Evolutionary conservation across 805 yeast species (phyloP), one percentile per base, ranked within the genome.

Genomic region (Hanseniaspora valbyensis): DNA sequence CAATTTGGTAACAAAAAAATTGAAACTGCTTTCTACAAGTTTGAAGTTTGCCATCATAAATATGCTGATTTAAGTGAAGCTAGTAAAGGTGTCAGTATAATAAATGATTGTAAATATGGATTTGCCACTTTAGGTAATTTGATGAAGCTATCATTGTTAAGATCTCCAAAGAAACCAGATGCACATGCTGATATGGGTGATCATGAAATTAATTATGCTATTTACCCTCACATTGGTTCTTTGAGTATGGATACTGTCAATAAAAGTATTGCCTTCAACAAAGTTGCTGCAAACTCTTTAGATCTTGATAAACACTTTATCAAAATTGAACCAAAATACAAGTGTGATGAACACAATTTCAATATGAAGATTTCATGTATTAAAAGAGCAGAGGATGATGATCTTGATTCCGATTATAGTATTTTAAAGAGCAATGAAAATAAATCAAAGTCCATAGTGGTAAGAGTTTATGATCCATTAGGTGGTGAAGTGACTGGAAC

Each of bases 151-250:
- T 85, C 95, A 1, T 69, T 92, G 54, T 68, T 90, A 59, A 79
- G 98, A 61, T 78, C 96, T 13, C 88, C 98, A 28, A 90, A 92
- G 66, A 84, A 87, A 19, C 98, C 98, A 0, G 98, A 90, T 72
- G 89, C 81, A 8, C 73, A 78, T 61, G 96, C 97, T 8, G 98
- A 90, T 64, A 87, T 92, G 84, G 97, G 96, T 2, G 54, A 59
- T 7, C 98, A 90, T 65, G 70, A 69, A 52, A 83, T 92, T 68
- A 78, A 78, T 54, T 92, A 89, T 65, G 94, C 94, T 0, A 66
- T 90, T 33, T 75, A 77, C 53, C 96, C 97, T 4, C 98, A 90
- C 64, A 57, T 61, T 19, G 95, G 95, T 3, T 66, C 74, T 0
- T 68, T 90, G 44, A 71, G 77, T 9, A 62, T 72, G 1, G 77